Percentiles rank a stretch among this genome's conserved stretches.
These are phyloP conservation scores for Daldinia childiae DNA, from an alignment of 495 filamentous ascomycete species.

Conservation along the genomic window DNA sequence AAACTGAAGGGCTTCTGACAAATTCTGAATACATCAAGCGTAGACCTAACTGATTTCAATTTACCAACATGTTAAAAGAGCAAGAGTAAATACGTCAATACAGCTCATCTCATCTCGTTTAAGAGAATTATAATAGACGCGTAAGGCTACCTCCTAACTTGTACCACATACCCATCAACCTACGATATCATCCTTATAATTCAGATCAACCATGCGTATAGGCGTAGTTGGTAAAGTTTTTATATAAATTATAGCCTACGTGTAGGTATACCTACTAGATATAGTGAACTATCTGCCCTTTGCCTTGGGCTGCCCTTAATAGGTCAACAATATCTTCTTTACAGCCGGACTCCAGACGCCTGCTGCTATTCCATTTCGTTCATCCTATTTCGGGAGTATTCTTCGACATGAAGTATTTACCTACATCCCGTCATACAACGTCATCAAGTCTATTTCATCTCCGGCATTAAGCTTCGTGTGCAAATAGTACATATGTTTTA, in stretches of 20 bases:
- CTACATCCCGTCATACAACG: neutral
- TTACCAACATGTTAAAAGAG: no score
- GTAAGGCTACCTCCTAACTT: no score
- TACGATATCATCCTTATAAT: no score
- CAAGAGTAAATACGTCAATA: no score
- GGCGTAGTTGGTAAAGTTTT: neutral
- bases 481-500: neutral
- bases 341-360: conserved; percentile 8
- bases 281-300: neutral
- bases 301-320: neutral
- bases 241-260: neutral
- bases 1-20: no score
- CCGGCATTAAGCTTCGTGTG: neutral
- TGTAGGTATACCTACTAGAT: neutral
- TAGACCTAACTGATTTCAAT: no score
- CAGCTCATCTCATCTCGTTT: no score
- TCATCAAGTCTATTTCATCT: neutral
- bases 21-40: no score
- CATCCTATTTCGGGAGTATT: neutral
- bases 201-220: no score
- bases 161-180: no score
- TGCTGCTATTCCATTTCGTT: neutral
- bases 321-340: neutral
- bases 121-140: no score
- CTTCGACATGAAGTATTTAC: neutral